Evolutionary conservation across 1,139 yeast species (phyloP).

Genomic region (Hansenula sp.): DNA sequence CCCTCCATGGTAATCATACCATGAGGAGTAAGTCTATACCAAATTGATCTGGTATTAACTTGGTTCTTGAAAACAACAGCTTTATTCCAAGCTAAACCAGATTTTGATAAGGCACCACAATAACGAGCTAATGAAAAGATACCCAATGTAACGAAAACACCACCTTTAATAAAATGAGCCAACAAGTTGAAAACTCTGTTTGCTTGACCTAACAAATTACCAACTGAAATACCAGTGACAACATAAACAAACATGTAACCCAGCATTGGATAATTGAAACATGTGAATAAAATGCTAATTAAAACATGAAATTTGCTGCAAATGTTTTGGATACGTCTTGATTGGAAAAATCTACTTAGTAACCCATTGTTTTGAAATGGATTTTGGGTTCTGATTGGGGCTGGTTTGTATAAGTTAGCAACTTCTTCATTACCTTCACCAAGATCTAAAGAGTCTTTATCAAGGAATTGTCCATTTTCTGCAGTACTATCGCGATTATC

Average conservation of each 20-base stretch:
- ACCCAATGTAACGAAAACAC: conserved; percentile 77
- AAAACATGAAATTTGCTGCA: conserved; percentile 35
- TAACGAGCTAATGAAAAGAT: conserved; percentile 75
- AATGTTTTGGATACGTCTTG: conserved; percentile 26
- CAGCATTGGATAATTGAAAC: conserved; percentile 64
- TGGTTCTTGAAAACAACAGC: conserved; percentile 35
- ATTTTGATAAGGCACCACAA: conserved; percentile 69
- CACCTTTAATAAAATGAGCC: conserved; percentile 96
- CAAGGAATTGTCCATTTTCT: conserved; percentile 7
- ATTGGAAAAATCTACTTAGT: conserved; percentile 27
- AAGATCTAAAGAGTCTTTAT: conserved; percentile 17
- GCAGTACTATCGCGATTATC: conserved; percentile 3
- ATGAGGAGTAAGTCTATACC: conserved; percentile 37
- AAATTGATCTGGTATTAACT: conserved; percentile 27
- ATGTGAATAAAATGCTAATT: conserved; percentile 38
- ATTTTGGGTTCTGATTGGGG: not conserved
- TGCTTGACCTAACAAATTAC: conserved; percentile 65
- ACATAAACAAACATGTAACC: conserved; percentile 55
- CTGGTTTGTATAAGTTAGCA: not conserved
- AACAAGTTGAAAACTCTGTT: conserved; percentile 67
- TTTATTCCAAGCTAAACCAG: conserved; percentile 92
- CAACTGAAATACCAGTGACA: conserved; percentile 75
- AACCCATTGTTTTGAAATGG: conserved; percentile 26
- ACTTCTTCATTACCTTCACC: conserved; percentile 2
- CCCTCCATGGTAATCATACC: conserved; percentile 80